A percentile compares a stretch with the other conserved stretches of the same genome.
Conservation (phyloP, 164 flowering plant species). For the Stephania yunnanensis region DNA sequence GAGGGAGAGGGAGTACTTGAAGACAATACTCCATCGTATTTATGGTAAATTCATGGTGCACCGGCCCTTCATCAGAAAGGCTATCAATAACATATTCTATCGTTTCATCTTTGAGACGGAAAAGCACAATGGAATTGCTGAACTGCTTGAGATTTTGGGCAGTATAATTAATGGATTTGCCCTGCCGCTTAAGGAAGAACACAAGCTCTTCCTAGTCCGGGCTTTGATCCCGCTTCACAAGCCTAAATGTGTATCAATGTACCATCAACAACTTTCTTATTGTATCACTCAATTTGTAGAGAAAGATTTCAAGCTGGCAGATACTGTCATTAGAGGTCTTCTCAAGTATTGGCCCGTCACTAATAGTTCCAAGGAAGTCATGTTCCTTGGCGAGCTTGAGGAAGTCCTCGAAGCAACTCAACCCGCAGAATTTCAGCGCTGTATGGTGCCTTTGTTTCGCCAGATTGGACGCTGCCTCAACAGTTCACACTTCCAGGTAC, state of each 20-base stretch:
- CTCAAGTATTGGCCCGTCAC: slow-evolving; percentile 82
- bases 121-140: slow-evolving; percentile 74
- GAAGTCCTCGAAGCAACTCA: slow-evolving; percentile 81
- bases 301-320: slow-evolving; percentile 73
- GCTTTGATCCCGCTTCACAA: slow-evolving; percentile 82
- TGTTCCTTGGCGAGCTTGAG: slow-evolving; percentile 80
- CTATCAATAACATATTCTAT: slow-evolving; percentile 71
- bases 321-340: slow-evolving; percentile 72
- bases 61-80: slow-evolving; percentile 71
- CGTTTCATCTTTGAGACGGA: slow-evolving; percentile 69
- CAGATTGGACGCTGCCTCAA: slow-evolving; percentile 70
- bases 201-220: slow-evolving; percentile 72
- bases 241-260: slow-evolving; percentile 64
- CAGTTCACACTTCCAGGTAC: slow-evolving; percentile 84
- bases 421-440: slow-evolving; percentile 70
- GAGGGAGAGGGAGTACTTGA: slow-evolving; percentile 77
- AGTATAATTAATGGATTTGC: slow-evolving; percentile 84
- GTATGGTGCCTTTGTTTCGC: slow-evolving; percentile 73
- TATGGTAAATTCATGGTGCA: slow-evolving; percentile 87
- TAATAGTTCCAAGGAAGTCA: slow-evolving; percentile 77
- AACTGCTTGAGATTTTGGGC: slow-evolving; percentile 71
- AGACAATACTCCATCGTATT: slow-evolving; percentile 70
- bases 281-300: slow-evolving; percentile 81
- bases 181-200: slow-evolving; percentile 78
- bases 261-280: slow-evolving; percentile 81